A percentile compares a stretch with the other conserved stretches of the same genome.
phyloP scores from a whole-genome alignment of 306 rosid species.

The Trifolium pratense region DNA sequence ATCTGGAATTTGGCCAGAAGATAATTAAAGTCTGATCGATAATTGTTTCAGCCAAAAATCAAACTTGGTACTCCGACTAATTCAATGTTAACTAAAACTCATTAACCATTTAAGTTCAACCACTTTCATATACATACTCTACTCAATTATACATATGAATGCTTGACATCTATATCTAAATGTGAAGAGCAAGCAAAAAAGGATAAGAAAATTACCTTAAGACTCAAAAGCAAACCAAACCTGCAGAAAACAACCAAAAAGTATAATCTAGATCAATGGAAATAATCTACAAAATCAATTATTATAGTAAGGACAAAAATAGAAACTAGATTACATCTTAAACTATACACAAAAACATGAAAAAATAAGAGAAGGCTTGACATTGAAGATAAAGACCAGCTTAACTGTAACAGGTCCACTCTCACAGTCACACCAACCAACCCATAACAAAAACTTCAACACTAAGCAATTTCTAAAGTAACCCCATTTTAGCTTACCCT shows the following conservation, averaged over 20 bases:
- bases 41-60: not conserved
- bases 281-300: slow-evolving; percentile 44
- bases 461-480: slow-evolving; percentile 64
- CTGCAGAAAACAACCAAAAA: slow-evolving; percentile 38
- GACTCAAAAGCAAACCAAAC: slow-evolving; percentile 38
- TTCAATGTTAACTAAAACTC: not conserved
- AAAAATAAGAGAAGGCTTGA: slow-evolving; percentile 56
- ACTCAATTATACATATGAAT: slow-evolving; percentile 40
- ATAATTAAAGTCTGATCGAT: not conserved
- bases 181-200: not conserved
- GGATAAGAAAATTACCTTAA: slow-evolving; percentile 33
- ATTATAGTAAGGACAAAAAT: slow-evolving; percentile 57
- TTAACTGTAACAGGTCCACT: slow-evolving; percentile 65
- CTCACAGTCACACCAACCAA: slow-evolving; percentile 65
- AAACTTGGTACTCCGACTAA: not conserved
- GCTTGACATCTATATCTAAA: slow-evolving; percentile 16
- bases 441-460: slow-evolving; percentile 65
- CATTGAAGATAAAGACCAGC: slow-evolving; percentile 62
- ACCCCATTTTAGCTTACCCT: slow-evolving; percentile 48
- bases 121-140: not conserved
- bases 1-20: not conserved
- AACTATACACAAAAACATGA: slow-evolving; percentile 54
- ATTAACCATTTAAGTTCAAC: not conserved
- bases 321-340: slow-evolving; percentile 64
- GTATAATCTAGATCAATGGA: slow-evolving; percentile 38